Base-by-base conservation (phyloP, 2,329 filamentous ascomycete genomes). In the Colletotrichum lindemuthianum region DNA sequence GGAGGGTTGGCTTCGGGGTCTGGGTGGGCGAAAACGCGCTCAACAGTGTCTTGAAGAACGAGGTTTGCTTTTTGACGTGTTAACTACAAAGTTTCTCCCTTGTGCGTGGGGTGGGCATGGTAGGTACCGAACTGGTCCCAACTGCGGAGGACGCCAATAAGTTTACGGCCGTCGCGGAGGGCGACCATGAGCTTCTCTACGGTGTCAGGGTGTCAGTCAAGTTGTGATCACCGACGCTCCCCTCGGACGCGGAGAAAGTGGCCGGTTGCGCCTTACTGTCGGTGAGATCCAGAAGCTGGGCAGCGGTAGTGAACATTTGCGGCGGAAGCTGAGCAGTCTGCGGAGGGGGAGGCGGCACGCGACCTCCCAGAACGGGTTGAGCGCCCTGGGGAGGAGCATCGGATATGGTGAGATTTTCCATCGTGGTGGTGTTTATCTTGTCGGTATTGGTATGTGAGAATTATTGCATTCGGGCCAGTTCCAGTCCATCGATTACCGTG, bases 231-330 rank as follows among this genome's bases (percentile, higher is more conserved):
- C 44, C 41, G 45, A n/a, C 34, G 34, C 24, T 40, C 12, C 48
- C 43, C 33, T 49, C 15, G 8, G 41, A 11, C 44, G 66, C 65
- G 68, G 40, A 51, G 68, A 74, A 65, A 77, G 72, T 68, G 43
- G 43, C 49, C 43, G 54, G 37, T 40, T 54, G 72, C 59, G 51
- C 73, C 92, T 83, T 88, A 98, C 95, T 99, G 82, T 99, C 96
- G 72, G 96, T 98, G 73, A 99, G 85, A 77, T 99, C 96, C 64
- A 99, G 83, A 64, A 99, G 84, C 82, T 98, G 96, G 59, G 96
- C 94, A 37, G 96, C 96, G 37, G 96, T 99, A 15, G 96, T 97
- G 81, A 99, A 99, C 91, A 98, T 97, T 82, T 99, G 95, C 65
- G 94, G 94, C 12, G 92, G 92, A 43, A 95, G 82, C 78, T 92